Conservation (phyloP, 345 rosid genomes). For the Camelina laxa region DNA sequence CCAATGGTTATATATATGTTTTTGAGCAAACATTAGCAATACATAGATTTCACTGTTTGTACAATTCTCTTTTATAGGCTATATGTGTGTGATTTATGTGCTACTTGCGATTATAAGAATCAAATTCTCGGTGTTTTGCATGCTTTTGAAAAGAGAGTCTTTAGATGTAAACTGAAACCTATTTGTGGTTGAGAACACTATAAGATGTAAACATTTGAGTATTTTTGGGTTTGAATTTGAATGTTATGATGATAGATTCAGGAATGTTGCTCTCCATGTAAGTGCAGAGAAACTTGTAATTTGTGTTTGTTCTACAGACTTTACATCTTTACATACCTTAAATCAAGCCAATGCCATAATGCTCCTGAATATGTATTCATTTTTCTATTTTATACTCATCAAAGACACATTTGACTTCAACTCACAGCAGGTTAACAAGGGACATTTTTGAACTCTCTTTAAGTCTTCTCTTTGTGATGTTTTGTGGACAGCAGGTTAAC, state of each 20-base stretch:
- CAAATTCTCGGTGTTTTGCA: no score
- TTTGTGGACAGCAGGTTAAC: constrained; percentile 62
- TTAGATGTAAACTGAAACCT: no score
- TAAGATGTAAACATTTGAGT: not conserved
- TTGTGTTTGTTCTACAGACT: not conserved
- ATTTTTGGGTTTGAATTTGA: not conserved
- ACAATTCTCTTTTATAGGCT: not conserved
- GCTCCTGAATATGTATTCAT: not conserved
- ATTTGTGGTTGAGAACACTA: not conserved
- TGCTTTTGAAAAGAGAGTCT: no score
- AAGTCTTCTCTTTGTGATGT: not conserved
- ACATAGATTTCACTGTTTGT: not conserved
- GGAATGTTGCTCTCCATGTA: not conserved
- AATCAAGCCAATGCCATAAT: not conserved
- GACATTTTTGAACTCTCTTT: not conserved
- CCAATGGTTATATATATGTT: not conserved
- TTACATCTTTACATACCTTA: not conserved
- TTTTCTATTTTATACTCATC: not conserved
- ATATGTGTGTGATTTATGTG: not conserved
- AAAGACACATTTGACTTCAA: not conserved
- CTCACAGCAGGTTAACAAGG: not conserved
- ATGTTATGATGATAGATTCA: constrained; percentile 9
- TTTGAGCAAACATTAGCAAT: not conserved
- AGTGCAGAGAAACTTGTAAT: not conserved
- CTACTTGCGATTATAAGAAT: not conserved